Base-by-base conservation (phyloP, 2,329 filamentous ascomycete genomes). In the Bipolaris cookei region DNA sequence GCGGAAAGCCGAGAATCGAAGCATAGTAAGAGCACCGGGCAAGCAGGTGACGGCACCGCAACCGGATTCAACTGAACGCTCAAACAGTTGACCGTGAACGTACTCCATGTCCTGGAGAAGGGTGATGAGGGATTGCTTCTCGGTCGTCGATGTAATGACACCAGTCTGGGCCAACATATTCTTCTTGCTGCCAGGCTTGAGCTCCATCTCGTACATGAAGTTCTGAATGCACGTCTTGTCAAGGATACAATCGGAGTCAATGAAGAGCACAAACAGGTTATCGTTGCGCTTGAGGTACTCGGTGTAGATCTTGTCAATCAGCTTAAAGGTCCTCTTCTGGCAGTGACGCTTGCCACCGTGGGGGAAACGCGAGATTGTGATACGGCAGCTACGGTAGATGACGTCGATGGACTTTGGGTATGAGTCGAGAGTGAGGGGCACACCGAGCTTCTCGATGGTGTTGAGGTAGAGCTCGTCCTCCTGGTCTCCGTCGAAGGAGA, bases 111-210 rank as follows among this genome's bases (percentile, higher is more conserved):
- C 94, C 77, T 99, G 94, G 4, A 99, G 82, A 13, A 99, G 81
- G 0, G 95, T 98, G 70, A 98, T 91, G 54, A 98, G 81, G 65
- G 90, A 92, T 75, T 96, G 90, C 69, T 90, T 95, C 68, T 89
- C 86, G 0, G 94, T 97, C 0, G 93, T 97, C 1, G 92, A 94
- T 1, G 94, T 98, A 71, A 98, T 98, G 71, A 98, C 91, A 30
- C 94, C 94, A 13, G 94, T 98, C 92, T 97, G 97, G 51, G 94
- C 94, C 71, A 98, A 83, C 91, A 97, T 97, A 74, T 96, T 91
- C 72, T 88, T 87, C 72, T 90, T 88, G 78, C 93, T 96, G 52
- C 93, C 93, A 0, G 94, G 94, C 76, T 94, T 97, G 59, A 98
- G 82, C 77, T 98, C 92, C 95, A 98, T 98, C 74, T 98, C 94